Percentiles rank a stretch among this genome's conserved stretches.
Evolutionary conservation across 805 yeast genomes (phyloP).

Genomic region (Sugiyamaella mastotermitis): DNA sequence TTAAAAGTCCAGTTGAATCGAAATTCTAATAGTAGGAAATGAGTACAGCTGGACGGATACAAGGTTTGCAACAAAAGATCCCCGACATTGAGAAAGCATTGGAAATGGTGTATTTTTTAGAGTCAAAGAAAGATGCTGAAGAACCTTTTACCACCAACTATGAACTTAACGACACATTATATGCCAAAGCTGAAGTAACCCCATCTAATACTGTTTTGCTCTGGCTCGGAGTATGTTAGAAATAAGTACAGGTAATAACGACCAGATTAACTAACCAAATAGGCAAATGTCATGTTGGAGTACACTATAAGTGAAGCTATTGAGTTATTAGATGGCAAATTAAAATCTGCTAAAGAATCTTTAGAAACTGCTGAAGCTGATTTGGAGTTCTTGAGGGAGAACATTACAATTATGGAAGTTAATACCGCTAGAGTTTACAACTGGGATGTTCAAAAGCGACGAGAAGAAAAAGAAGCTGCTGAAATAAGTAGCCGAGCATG

Average conservation of each 20-base stretch:
- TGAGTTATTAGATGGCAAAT: conserved; percentile 55
- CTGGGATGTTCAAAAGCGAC: conserved; percentile 34
- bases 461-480: conserved; percentile 15
- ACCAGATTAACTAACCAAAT: conserved; percentile 7
- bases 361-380: conserved; percentile 69
- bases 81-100: conserved; percentile 92
- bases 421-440: conserved; percentile 72
- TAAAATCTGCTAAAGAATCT: conserved; percentile 55
- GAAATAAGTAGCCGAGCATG: too few species aligned
- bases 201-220: conserved; percentile 63
- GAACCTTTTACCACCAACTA: conserved; percentile 66
- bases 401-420: conserved; percentile 96
- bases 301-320: conserved; percentile 87
- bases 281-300: conserved; percentile 92
- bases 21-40: conserved; percentile 29
- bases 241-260: too few species aligned
- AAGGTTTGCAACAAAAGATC: conserved; percentile 55
- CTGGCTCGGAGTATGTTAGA: conserved; percentile 73
- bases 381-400: conserved; percentile 74
- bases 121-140: conserved; percentile 37
- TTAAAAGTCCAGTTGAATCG: not conserved
- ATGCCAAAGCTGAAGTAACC: conserved; percentile 71
- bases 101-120: conserved; percentile 59
- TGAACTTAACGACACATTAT: conserved; percentile 89
- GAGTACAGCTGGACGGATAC: conserved; percentile 35